These are phyloP conservation scores for Spatholobus suberectus DNA, from an alignment of 306 rosid species.

Conservation along the genomic window DNA sequence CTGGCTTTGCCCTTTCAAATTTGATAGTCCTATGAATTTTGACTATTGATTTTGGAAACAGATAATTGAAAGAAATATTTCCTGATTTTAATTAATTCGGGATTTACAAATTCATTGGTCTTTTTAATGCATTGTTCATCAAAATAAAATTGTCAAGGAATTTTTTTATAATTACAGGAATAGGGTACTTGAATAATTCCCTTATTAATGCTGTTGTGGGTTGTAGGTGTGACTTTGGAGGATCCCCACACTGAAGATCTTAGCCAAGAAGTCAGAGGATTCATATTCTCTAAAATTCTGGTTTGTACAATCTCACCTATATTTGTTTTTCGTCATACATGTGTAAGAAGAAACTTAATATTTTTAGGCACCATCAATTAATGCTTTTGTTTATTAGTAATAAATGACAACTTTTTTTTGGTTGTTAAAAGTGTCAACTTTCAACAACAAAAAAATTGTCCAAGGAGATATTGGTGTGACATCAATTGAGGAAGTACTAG, in stretches of 20 bases:
- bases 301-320: slow-evolving; percentile 58
- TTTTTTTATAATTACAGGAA: background rate
- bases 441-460: background rate
- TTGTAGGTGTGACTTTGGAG: slow-evolving; percentile 88
- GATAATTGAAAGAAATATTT: slow-evolving; percentile 22
- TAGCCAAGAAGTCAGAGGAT: slow-evolving; percentile 98
- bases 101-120: background rate
- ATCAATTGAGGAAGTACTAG: background rate
- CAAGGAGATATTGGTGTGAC: background rate
- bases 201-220: slow-evolving; percentile 34
- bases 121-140: background rate
- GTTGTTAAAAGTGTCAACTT: background rate
- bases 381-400: background rate
- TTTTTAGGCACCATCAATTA: slow-evolving; percentile 11
- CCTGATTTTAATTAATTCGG: background rate
- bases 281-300: slow-evolving; percentile 95
- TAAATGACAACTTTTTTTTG: background rate
- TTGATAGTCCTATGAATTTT: slow-evolving; percentile 12
- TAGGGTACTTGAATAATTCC: slow-evolving; percentile 26
- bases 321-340: slow-evolving; percentile 21
- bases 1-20: slow-evolving; percentile 32
- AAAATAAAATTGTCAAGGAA: slow-evolving; percentile 17
- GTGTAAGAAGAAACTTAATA: slow-evolving; percentile 14
- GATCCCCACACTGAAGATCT: slow-evolving; percentile 98
- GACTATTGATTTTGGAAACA: slow-evolving; percentile 32